A percentile compares a stretch with the other conserved stretches of the same genome.
These are phyloP conservation scores for Dothistroma pini DNA, from an alignment of 2,329 filamentous ascomycete genomes.

Conservation along the genomic window DNA sequence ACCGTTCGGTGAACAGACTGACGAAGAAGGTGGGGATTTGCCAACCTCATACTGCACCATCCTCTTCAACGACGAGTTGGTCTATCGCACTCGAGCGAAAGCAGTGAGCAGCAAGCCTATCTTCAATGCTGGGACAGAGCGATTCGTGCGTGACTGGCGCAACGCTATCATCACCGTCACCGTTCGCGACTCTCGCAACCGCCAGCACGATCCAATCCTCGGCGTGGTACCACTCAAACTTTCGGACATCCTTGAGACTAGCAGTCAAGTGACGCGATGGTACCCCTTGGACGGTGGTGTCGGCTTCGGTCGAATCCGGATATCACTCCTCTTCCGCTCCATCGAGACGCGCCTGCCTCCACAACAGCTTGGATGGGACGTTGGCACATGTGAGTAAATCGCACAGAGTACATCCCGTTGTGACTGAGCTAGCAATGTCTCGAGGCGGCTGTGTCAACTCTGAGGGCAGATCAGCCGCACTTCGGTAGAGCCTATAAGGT, in stretches of 20 bases:
- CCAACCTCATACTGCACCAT: constrained; percentile 96
- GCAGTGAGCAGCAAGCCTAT: constrained; percentile 92
- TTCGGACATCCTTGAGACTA: constrained; percentile 80
- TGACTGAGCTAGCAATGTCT: no score
- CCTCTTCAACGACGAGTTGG: constrained; percentile 78
- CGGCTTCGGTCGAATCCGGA: constrained; percentile 79
- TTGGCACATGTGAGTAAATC: constrained; percentile 63
- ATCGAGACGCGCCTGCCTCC: constrained; percentile 84
- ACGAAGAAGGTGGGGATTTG: constrained; percentile 74
- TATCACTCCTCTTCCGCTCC: constrained; percentile 85
- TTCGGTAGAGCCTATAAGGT: no score
- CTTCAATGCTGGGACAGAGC: constrained; percentile 93
- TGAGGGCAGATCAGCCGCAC: no score
- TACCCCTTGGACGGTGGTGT: constrained; percentile 96
- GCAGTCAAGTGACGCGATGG: constrained; percentile 84
- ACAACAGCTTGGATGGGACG: constrained; percentile 84
- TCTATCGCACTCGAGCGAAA: constrained; percentile 93
- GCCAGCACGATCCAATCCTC: constrained; percentile 91
- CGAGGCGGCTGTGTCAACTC: no score
- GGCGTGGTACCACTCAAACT: constrained; percentile 87
- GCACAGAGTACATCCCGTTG: no score
- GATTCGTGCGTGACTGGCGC: constrained; percentile 90
- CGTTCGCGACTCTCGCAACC: constrained; percentile 81
- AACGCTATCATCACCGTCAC: constrained; percentile 81
- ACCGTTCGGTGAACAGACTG: constrained; percentile 76